Conservation (phyloP, 768 basidiomycete genomes). For the Psilocybe subaeruginosa region DNA sequence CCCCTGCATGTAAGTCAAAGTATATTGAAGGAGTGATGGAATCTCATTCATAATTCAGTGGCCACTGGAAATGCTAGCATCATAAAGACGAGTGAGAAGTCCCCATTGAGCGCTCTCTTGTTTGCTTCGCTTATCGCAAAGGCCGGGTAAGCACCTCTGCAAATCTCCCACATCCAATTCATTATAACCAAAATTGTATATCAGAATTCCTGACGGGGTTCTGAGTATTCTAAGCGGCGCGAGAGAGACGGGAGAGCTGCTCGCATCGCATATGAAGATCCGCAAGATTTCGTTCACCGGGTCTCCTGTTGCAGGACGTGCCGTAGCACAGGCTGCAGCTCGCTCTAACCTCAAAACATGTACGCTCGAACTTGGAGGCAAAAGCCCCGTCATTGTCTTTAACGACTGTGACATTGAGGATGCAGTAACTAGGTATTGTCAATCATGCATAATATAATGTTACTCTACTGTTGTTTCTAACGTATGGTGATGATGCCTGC, state of each 20-base stretch:
- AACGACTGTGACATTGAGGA: conserved; percentile 64
- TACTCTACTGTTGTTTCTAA: no score
- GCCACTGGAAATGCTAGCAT: no score
- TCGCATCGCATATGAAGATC: conserved; percentile 62
- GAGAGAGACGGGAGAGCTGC: conserved; percentile 62
- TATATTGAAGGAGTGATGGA: not conserved
- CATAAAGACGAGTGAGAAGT: conserved; percentile 31
- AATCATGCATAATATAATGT: no score
- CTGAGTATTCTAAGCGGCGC: not conserved
- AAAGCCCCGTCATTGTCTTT: conserved; percentile 63
- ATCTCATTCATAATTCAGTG: not conserved
- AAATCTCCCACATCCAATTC: not conserved
- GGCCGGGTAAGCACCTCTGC: conserved; percentile 56
- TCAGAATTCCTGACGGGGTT: not conserved
- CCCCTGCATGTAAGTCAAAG: not conserved
- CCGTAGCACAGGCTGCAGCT: conserved; percentile 68
- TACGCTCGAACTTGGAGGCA: conserved; percentile 73
- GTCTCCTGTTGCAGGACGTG: conserved; percentile 67
- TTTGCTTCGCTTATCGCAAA: conserved; percentile 55
- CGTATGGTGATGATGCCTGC: no score
- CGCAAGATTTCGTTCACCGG: conserved; percentile 80
- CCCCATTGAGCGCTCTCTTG: conserved; percentile 64
- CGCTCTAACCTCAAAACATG: conserved; percentile 74
- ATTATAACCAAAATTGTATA: not conserved
- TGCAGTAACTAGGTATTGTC: conserved; percentile 40